Conservation (phyloP, 106 monocot species). For the Gastrodia elata region DNA sequence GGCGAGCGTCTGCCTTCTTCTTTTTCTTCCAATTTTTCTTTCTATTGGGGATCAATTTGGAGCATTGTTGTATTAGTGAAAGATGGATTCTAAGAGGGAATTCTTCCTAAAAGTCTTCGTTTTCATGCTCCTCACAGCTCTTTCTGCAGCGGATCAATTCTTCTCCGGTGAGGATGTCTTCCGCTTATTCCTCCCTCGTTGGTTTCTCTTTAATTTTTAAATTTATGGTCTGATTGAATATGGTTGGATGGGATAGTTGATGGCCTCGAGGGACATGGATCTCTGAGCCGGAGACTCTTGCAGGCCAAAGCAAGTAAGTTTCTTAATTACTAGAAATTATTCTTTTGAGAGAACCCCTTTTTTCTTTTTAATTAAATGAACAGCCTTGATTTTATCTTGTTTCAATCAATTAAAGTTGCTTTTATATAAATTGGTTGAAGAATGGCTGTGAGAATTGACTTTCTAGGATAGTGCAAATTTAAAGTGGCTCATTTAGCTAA, state of each 20-base stretch:
- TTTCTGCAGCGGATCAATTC: neutral
- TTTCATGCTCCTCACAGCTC: neutral
- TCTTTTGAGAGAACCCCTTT: neutral
- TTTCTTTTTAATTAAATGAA: neutral
- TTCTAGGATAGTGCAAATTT: too few species aligned
- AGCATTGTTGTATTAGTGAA: neutral
- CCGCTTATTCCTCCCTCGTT: too few species aligned
- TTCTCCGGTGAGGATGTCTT: conserved; percentile 4
- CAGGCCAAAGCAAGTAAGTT: conserved; percentile 5
- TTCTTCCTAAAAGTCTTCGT: neutral
- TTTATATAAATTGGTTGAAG: too few species aligned
- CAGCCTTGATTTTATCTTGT: neutral
- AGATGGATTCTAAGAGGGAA: neutral
- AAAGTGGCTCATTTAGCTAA: too few species aligned
- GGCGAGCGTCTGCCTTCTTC: too few species aligned
- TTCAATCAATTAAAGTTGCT: too few species aligned
- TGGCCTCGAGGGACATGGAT: neutral
- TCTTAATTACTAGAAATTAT: neutral
- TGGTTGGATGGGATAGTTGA: neutral
- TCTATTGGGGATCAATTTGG: neutral
- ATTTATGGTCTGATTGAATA: too few species aligned
- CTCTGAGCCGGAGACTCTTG: neutral
- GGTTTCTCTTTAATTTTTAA: too few species aligned
- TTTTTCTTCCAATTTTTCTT: neutral
- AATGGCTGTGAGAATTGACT: too few species aligned